These are phyloP conservation scores for Metarhizium sp. DNA, from an alignment of 2,329 filamentous ascomycete species.

Conservation along the genomic window DNA sequence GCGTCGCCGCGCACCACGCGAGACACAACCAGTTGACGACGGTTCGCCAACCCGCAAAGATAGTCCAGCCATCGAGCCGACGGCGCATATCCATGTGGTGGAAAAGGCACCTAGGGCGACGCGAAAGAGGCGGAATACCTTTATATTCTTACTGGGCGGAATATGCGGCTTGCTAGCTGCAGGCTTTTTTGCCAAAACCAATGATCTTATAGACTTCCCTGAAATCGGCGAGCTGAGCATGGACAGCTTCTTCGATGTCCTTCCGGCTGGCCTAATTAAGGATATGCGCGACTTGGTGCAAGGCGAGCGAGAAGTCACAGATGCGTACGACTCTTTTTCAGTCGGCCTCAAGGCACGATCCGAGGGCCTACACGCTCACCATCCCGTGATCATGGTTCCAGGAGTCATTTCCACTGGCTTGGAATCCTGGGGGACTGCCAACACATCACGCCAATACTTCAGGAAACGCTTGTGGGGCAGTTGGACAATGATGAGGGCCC, in stretches of 20 bases:
- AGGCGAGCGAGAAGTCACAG: slow-evolving; percentile 71
- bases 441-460: slow-evolving; percentile 81
- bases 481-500: slow-evolving; percentile 96
- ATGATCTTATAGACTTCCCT: slow-evolving; percentile 78
- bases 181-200: slow-evolving; percentile 80
- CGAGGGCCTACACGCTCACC: slow-evolving; percentile 72
- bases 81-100: slow-evolving; percentile 32
- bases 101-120: slow-evolving; percentile 33
- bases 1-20: slow-evolving; percentile 21
- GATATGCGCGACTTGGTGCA: slow-evolving; percentile 82
- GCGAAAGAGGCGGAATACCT: slow-evolving; percentile 65
- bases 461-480: slow-evolving; percentile 92
- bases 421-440: slow-evolving; percentile 91
- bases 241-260: slow-evolving; percentile 75
- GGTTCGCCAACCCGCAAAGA: slow-evolving; percentile 18
- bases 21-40: slow-evolving; percentile 12
- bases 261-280: slow-evolving; percentile 75
- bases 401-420: slow-evolving; percentile 96
- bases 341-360: slow-evolving; percentile 75
- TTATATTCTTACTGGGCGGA: slow-evolving; percentile 81
- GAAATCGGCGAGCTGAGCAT: slow-evolving; percentile 66
- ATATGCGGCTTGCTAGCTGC: slow-evolving; percentile 85
- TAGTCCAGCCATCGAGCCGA: slow-evolving; percentile 14
- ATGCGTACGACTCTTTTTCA: slow-evolving; percentile 89
- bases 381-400: slow-evolving; percentile 94